A percentile compares a stretch with the other conserved stretches of the same genome.
Conservation (phyloP, 2,329 filamentous ascomycete genomes). For the Aspergillus sp. region DNA sequence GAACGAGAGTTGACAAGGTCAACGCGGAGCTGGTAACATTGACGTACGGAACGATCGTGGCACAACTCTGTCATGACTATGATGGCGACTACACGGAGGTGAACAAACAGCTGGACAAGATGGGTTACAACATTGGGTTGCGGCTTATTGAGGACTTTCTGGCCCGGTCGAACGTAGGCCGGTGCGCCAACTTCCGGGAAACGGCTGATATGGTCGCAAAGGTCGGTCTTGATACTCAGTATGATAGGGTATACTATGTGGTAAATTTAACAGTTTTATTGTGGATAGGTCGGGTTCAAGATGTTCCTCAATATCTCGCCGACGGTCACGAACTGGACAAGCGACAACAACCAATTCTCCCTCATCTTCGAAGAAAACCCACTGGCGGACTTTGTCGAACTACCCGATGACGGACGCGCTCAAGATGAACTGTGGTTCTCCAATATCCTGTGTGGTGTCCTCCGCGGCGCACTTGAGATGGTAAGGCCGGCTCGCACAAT, state of each 20-base stretch:
- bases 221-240: conserved; percentile 41
- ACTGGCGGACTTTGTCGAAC: conserved; percentile 90
- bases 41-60: conserved; percentile 95
- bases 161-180: conserved; percentile 83
- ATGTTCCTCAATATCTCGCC: conserved; percentile 97
- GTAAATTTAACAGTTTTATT: too few relatives aligned
- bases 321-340: conserved; percentile 89
- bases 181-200: conserved; percentile 88
- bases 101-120: conserved; percentile 96
- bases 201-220: conserved; percentile 96
- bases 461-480: conserved; percentile 92
- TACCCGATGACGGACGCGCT: conserved; percentile 89
- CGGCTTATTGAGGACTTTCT: conserved; percentile 96
- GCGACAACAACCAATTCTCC: conserved; percentile 93
- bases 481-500: conserved; percentile 43
- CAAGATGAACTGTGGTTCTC: conserved; percentile 99
- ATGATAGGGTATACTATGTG: neutral
- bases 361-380: conserved; percentile 96
- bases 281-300: conserved; percentile 81
- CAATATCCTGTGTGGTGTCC: conserved; percentile 89
- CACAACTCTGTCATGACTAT: conserved; percentile 93
- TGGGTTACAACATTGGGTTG: conserved; percentile 98
- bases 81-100: conserved; percentile 90
- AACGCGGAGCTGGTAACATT: conserved; percentile 95
- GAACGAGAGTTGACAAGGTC: conserved; percentile 93